Base-by-base conservation (phyloP, 805 yeast species). In the Ogataea thermomethanolica region DNA sequence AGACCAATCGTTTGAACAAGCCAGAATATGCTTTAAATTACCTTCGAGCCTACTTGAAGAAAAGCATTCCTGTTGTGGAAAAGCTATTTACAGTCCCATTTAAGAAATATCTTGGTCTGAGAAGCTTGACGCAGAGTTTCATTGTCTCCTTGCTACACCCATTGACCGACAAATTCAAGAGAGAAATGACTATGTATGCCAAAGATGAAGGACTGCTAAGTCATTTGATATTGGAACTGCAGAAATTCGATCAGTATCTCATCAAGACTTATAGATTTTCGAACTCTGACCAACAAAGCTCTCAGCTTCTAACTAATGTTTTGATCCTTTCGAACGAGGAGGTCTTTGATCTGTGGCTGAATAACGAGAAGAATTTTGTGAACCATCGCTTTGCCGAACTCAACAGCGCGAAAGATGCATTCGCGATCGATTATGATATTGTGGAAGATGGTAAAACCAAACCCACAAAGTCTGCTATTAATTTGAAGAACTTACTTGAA, bases 21-120 rank as follows among this genome's bases (percentile, higher is more conserved):
- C 90, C 91, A 1, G 90, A 84, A 54, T 83, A 87, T 82, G 73
- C 79, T 3, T 69, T 82, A 44, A 59, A 65, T 12, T 82, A 72
- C 50, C 54, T 74, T 5, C 72, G 69, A 43, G 64, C 66, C 10
- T 74, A 70, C 44, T 39, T 76, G 13, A 47, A 53, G 4, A 50
- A 39, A 52, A 65, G 47, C 32, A 59, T 37, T 43, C 60, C 25
- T 12, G 49, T 12, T 37, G 70, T 32, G 53, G 62, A 47, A 29
- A 29, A 55, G 15, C 51, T 64, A 8, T 54, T 69, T 15, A 65
- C 62, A 7, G 30, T 22, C 8, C 35, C 45, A 2, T 64, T 71
- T 37, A 37, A 20, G 36, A 55, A 35, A 36, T 48, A 15, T 39
- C 58, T 24, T 38, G 45, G 29, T 25, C 39, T 34, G 3, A 33